A percentile compares a stretch with the other conserved stretches of the same genome.
phyloP scores from a whole-genome alignment of 192 early-diverging fungal species.

The Coemansia reversa region DNA sequence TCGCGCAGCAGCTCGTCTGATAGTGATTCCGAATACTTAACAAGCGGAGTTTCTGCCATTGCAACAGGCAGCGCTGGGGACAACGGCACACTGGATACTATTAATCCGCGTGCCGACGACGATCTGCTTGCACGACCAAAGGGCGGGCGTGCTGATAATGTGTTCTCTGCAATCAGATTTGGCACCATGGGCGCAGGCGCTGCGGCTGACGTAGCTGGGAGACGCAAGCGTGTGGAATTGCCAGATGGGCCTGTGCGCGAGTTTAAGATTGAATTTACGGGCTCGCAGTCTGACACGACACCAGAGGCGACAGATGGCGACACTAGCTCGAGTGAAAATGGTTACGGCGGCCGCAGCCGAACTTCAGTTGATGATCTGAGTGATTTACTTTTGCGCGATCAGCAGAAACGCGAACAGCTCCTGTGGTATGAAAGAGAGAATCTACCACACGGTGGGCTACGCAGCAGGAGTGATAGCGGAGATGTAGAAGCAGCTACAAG shows the following conservation, averaged over 20 bases:
- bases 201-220: not conserved
- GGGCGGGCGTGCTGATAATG: slow-evolving; percentile 21
- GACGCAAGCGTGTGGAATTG: slow-evolving; percentile 6
- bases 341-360: not conserved
- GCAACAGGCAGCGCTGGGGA: slow-evolving; percentile 2
- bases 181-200: slow-evolving; percentile 34
- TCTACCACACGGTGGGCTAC: not conserved
- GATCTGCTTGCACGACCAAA: slow-evolving; percentile 14
- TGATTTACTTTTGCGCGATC: slow-evolving; percentile 1
- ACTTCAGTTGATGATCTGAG: not conserved
- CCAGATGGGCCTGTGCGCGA: slow-evolving; percentile 26
- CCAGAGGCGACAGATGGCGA: not conserved
- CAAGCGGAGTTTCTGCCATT: not conserved
- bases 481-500: slow-evolving; percentile 18
- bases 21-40: not conserved
- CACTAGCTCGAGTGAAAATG: not conserved
- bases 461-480: slow-evolving; percentile 1
- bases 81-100: slow-evolving; percentile 12
- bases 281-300: slow-evolving; percentile 2
- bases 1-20: not conserved
- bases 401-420: slow-evolving; percentile 1
- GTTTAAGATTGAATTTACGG: slow-evolving; percentile 12
- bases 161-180: slow-evolving; percentile 42
- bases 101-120: slow-evolving; percentile 18
- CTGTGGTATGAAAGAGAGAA: not conserved